Evolutionary conservation across 441 rosid genomes (phyloP).

Genomic region (Populus hybrid): DNA sequence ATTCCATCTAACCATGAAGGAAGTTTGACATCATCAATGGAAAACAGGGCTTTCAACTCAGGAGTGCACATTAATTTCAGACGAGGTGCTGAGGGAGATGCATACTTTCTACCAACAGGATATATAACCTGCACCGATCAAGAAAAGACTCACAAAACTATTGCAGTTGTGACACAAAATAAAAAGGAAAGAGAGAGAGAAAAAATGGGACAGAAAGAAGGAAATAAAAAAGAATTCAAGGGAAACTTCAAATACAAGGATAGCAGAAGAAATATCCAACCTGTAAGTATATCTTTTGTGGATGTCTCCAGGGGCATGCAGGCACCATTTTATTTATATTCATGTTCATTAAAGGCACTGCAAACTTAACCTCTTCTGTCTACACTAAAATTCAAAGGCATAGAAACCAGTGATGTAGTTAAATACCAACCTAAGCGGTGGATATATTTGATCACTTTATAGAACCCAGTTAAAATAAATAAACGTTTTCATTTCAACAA

Average conservation of each 20-base stretch:
- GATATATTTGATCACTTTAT: conserved; percentile 5
- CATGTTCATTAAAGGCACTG: conserved; percentile 78
- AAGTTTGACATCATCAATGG: conserved; percentile 88
- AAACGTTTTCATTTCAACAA: conserved; percentile 22
- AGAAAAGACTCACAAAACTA: conserved; percentile 20
- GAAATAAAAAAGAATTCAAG: not conserved
- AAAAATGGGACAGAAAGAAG: conserved; percentile 1
- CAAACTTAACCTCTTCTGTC: conserved; percentile 90
- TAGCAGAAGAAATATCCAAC: conserved; percentile 34
- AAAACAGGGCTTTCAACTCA: conserved; percentile 65
- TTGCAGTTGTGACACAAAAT: not conserved
- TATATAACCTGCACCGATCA: conserved; percentile 51
- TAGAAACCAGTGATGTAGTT: conserved; percentile 37
- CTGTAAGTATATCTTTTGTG: conserved; percentile 88
- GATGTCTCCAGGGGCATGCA: conserved; percentile 90
- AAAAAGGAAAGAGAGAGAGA: not conserved
- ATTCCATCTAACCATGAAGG: conserved; percentile 89
- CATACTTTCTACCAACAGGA: conserved; percentile 73
- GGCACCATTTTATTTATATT: conserved; percentile 73
- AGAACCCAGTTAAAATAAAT: conserved; percentile 4
- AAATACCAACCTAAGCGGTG: conserved; percentile 2
- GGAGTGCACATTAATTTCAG: conserved; percentile 66
- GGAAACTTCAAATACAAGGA: conserved; percentile 2
- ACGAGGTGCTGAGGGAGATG: conserved; percentile 79
- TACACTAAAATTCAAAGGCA: conserved; percentile 66